Evolutionary conservation across 192 early-diverging fungal genomes (phyloP).

Genomic region (Hyaloraphidium curvatum): DNA sequence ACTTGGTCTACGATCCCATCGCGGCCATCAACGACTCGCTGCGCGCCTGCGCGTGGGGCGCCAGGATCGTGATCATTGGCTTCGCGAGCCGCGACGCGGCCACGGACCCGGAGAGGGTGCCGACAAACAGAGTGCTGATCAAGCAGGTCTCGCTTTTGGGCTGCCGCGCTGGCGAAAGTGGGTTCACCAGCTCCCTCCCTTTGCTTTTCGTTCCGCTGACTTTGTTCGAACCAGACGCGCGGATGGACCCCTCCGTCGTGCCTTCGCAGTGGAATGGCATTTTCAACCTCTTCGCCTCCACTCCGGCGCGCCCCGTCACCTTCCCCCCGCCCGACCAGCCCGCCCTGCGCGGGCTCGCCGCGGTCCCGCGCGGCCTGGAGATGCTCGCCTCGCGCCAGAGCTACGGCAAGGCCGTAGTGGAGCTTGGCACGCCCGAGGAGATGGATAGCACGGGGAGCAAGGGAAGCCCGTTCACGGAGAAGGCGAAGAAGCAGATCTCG

Average conservation of each 20-base stretch:
- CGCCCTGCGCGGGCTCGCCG: not conserved
- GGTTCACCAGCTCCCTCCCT: too few relatives aligned
- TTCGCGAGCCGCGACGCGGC: slow-evolving; percentile 1
- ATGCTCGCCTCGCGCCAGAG: not conserved
- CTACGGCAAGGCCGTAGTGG: not conserved
- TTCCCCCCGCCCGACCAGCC: too few relatives aligned
- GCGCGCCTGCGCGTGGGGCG: not conserved
- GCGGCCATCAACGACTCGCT: not conserved
- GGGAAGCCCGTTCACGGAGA: too few relatives aligned
- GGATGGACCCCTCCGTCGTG: not conserved
- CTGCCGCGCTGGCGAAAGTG: not conserved
- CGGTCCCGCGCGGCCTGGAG: not conserved
- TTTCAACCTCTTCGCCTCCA: not conserved
- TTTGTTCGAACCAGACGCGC: too few relatives aligned
- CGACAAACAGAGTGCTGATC: not conserved
- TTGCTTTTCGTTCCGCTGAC: too few relatives aligned
- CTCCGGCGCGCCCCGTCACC: not conserved
- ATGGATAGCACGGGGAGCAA: too few relatives aligned
- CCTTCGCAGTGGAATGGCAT: not conserved
- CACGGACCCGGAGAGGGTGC: not conserved
- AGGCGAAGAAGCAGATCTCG: too few relatives aligned
- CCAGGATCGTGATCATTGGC: not conserved
- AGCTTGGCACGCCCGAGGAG: too few relatives aligned
- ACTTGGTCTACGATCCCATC: not conserved
- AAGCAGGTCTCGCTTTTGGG: slow-evolving; percentile 1